phyloP scores from a whole-genome alignment of 108 stramenopile genomes.

The Nitzschia sp. region DNA sequence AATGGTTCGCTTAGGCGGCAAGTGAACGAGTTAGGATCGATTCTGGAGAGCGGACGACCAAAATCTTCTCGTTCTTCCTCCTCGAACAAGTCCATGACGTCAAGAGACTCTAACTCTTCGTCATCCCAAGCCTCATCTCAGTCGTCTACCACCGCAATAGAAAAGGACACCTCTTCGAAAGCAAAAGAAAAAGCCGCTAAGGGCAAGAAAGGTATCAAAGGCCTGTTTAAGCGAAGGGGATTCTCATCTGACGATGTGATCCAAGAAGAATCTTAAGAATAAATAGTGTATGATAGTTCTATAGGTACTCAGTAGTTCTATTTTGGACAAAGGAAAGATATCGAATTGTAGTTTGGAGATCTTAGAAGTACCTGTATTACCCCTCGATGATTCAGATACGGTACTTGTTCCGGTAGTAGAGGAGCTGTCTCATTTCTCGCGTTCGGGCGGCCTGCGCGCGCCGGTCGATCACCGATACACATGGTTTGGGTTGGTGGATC shows the following conservation, averaged over 20 bases:
- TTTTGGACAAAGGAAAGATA: too few relatives aligned
- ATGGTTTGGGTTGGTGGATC: too few relatives aligned
- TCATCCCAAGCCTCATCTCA: neutral
- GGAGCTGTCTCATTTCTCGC: too few relatives aligned
- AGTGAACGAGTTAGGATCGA: slow-evolving; percentile 55
- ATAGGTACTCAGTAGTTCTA: too few relatives aligned
- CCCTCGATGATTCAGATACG: too few relatives aligned
- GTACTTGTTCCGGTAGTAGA: too few relatives aligned
- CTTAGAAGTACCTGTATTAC: too few relatives aligned
- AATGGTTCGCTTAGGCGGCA: slow-evolving; percentile 47
- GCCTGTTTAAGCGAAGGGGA: slow-evolving; percentile 24
- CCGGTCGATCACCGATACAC: too few relatives aligned
- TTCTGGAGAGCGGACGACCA: slow-evolving; percentile 12
- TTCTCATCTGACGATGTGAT: slow-evolving; percentile 18
- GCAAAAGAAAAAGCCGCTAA: slow-evolving; percentile 14
- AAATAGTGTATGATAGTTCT: slow-evolving; percentile 9
- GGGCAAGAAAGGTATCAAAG: slow-evolving; percentile 22
- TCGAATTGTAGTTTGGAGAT: too few relatives aligned
- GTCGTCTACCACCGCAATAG: neutral
- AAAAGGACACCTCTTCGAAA: neutral
- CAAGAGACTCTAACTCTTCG: neutral
- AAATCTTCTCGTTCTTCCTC: neutral
- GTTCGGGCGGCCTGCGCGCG: too few relatives aligned
- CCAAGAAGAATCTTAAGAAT: slow-evolving; percentile 9
- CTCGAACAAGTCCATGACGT: neutral